phyloP scores from a whole-genome alignment of 345 rosid genomes.

The Clausena lansium region DNA sequence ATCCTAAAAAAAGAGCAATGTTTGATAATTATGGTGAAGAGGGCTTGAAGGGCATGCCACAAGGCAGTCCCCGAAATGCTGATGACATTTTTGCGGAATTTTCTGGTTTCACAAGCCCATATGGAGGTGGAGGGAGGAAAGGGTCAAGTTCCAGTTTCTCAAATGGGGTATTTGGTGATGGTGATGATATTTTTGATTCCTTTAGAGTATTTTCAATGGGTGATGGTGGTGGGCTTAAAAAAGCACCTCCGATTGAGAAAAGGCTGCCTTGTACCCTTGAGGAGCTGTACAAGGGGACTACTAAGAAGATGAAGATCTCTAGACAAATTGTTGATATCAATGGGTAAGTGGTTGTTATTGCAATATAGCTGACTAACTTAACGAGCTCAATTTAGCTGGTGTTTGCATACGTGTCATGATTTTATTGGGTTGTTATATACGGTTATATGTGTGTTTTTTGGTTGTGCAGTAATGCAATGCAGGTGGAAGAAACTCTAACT shows the following conservation, averaged over 20 bases:
- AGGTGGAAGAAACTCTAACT: slow-evolving; percentile 39
- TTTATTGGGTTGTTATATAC: too few species aligned
- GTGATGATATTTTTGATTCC: slow-evolving; percentile 47
- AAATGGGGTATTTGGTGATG: slow-evolving; percentile 58
- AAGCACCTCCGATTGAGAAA: slow-evolving; percentile 51
- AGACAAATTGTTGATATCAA: slow-evolving; percentile 44
- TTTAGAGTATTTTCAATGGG: slow-evolving; percentile 49
- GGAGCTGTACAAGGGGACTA: slow-evolving; percentile 54
- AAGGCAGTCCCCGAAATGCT: slow-evolving; percentile 62
- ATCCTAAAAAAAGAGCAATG: slow-evolving; percentile 70
- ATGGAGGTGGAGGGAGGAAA: slow-evolving; percentile 39
- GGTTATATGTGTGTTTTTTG: neutral
- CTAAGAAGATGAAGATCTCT: slow-evolving; percentile 65
- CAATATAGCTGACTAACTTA: neutral
- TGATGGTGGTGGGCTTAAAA: slow-evolving; percentile 34
- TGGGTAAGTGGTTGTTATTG: slow-evolving; percentile 35
- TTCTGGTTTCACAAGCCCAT: slow-evolving; percentile 56
- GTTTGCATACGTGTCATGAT: neutral
- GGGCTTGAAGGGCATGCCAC: slow-evolving; percentile 76
- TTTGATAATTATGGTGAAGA: slow-evolving; percentile 78
- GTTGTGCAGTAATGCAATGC: slow-evolving; percentile 33
- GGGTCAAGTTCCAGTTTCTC: slow-evolving; percentile 44
- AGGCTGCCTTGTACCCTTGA: slow-evolving; percentile 58
- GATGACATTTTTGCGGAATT: slow-evolving; percentile 71
- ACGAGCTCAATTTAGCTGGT: neutral